Evolutionary conservation across 768 basidiomycete species (phyloP), one percentile per base, ranked within the genome.

Genomic region (Termitomyces sp.): DNA sequence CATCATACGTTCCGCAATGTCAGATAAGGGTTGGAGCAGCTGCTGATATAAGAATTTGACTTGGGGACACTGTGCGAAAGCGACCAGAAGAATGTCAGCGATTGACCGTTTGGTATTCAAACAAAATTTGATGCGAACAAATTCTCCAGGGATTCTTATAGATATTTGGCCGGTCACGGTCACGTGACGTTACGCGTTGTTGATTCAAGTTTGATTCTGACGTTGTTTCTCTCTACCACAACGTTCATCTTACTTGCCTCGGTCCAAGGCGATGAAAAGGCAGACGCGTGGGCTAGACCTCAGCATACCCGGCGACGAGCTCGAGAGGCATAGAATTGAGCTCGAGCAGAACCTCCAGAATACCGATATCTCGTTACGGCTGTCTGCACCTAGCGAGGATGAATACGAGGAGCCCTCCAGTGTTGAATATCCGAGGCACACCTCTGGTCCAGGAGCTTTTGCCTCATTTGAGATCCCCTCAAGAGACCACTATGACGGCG

Each of bases 301-400:
- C 55, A 71, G 69, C 72, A 91, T 91, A 52, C 76, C 64, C 8
- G 85, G 83, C 55, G 90, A 92, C 66, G 81, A 84, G 70, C 82
- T 85, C 62, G 90, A 93, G 68, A 77, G 85, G 32, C 68, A 85
- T 66, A 84, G 90, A 58, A 87, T 89, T 50, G 81, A 82, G 66
- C 87, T 93, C 49, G 90, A 93, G 70, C 76, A 84, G 65, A 87
- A 88, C 63, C 78, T 93, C 55, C 83, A 86, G 64, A 76, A 84
- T 67, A 85, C 85, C 17, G 84, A 88, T 63, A 67, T 87, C 59
- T 87, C 87, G 54, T 77, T 89, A 51, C 84, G 84, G 61, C 76
- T 88, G 58, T 86, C 87, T 21, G 82, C 83, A 12, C 69, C 65
- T 60, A 59, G 77, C 60, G 66, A 71, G 60, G 73, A 71, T 55